phyloP scores from a whole-genome alignment of 2,329 filamentous ascomycete species.

The Colletotrichum sp. region DNA sequence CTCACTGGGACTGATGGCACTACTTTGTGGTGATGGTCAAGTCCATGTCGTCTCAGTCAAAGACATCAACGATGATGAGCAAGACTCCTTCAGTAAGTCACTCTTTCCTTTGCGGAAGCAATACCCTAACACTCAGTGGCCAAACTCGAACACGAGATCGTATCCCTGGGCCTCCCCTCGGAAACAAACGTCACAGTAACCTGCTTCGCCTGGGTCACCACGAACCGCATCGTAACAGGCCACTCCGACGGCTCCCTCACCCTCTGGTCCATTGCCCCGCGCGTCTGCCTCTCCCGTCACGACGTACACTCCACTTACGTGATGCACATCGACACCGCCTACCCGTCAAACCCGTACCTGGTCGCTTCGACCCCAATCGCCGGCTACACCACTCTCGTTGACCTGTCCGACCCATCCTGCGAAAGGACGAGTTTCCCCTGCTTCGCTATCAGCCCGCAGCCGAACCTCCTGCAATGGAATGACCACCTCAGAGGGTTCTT shows the following conservation, averaged over 20 bases:
- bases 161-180: conserved; percentile 46
- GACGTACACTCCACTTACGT: conserved; percentile 59
- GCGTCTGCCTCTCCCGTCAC: conserved; percentile 53
- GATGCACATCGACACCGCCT: conserved; percentile 60
- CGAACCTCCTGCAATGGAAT: conserved; percentile 58
- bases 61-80: conserved; percentile 29
- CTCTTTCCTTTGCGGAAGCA: not conserved
- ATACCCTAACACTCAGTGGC: conserved; percentile 33
- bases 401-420: conserved; percentile 55
- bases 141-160: conserved; percentile 47
- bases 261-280: conserved; percentile 61
- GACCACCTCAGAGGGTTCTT: conserved; percentile 62
- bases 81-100: conserved; percentile 29
- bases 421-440: conserved; percentile 60
- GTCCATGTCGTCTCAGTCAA: conserved; percentile 53
- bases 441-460: conserved; percentile 55
- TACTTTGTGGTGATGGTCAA: conserved; percentile 56
- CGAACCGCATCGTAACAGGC: conserved; percentile 59
- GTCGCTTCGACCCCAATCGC: conserved; percentile 61
- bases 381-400: conserved; percentile 56
- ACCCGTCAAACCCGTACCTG: conserved; percentile 60
- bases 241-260: conserved; percentile 62
- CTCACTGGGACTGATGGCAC: conserved; percentile 46
- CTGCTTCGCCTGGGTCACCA: conserved; percentile 59
- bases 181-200: conserved; percentile 56